Evolutionary conservation across 208 protist genomes (phyloP).

Genomic region (Leishmania arabica): DNA sequence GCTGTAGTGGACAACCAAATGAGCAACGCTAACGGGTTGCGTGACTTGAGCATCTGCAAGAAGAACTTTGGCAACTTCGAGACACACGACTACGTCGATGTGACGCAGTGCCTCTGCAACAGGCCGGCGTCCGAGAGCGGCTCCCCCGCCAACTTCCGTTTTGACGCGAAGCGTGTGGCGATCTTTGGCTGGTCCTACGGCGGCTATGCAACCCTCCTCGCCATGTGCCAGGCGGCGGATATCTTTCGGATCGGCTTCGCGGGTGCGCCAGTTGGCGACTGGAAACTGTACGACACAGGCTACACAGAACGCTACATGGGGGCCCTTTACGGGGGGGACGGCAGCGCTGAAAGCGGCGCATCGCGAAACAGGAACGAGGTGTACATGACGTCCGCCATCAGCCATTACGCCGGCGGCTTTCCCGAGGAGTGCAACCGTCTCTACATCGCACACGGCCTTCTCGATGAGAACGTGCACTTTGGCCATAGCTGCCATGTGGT

Average conservation of each 20-base stretch:
- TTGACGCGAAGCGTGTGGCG: conserved; percentile 72
- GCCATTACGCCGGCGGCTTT: conserved; percentile 62
- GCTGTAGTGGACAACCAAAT: conserved; percentile 87
- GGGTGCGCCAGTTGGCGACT: conserved; percentile 86
- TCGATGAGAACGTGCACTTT: conserved; percentile 96
- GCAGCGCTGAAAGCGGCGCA: conserved; percentile 1
- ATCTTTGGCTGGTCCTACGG: conserved; percentile 92
- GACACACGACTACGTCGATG: conserved; percentile 82
- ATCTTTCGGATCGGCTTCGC: conserved; percentile 84
- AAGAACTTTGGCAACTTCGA: conserved; percentile 86
- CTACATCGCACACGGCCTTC: conserved; percentile 91
- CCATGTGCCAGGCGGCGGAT: conserved; percentile 80
- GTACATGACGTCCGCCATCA: conserved; percentile 70
- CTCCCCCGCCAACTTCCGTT: conserved; percentile 41
- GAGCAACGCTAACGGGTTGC: conserved; percentile 84
- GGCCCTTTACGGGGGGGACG: conserved; percentile 42
- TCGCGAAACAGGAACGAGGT: conserved; percentile 34
- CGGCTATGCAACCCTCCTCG: conserved; percentile 86
- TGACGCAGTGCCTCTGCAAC: conserved; percentile 51
- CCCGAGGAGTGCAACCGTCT: conserved; percentile 89
- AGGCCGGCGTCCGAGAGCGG: conserved; percentile 9
- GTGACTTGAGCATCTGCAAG: conserved; percentile 80
- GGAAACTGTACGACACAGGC: conserved; percentile 89
- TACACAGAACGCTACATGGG: conserved; percentile 93
- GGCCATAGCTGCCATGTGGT: conserved; percentile 75